Conservation (phyloP, 2,329 filamentous ascomycete genomes). For the Aspergillus brasiliensis region DNA sequence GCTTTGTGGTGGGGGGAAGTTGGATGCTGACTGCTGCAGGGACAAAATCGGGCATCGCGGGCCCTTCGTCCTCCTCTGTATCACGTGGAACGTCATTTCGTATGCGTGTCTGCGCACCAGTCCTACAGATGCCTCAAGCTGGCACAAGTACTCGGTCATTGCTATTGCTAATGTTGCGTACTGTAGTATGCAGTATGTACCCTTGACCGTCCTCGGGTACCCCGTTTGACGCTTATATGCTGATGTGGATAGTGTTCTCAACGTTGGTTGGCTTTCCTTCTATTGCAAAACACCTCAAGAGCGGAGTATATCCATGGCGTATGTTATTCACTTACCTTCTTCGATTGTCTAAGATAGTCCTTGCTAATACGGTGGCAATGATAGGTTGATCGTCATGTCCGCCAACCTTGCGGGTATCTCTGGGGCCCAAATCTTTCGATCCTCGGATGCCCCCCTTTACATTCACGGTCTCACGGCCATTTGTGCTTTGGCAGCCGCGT, state of each 20-base stretch:
- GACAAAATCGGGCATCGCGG: conserved; percentile 38
- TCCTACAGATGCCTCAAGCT: conserved; percentile 24
- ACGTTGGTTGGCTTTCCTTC: conserved; percentile 63
- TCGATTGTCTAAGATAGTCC: not conserved
- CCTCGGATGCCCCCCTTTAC: conserved; percentile 29
- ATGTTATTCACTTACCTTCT: conserved; percentile 41
- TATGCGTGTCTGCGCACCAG: conserved; percentile 38
- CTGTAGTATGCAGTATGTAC: conserved; percentile 41
- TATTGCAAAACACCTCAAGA: conserved; percentile 60
- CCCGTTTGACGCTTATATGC: not conserved
- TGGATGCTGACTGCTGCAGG: conserved; percentile 18
- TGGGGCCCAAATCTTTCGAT: conserved; percentile 61
- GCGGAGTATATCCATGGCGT: conserved; percentile 63
- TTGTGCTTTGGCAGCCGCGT: conserved; percentile 25
- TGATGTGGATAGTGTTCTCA: conserved; percentile 42
- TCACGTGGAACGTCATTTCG: conserved; percentile 43
- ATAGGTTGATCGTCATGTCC: conserved; percentile 57
- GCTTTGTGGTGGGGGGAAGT: not conserved
- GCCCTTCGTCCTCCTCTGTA: conserved; percentile 37
- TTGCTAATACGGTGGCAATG: not conserved
- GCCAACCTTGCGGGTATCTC: conserved; percentile 65
- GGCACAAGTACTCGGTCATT: conserved; percentile 35
- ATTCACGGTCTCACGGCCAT: conserved; percentile 30
- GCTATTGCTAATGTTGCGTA: conserved; percentile 33
- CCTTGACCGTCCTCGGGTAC: not conserved